Evolutionary conservation across 2,329 filamentous ascomycete species (phyloP).

Genomic region (Exophiala sideris): DNA sequence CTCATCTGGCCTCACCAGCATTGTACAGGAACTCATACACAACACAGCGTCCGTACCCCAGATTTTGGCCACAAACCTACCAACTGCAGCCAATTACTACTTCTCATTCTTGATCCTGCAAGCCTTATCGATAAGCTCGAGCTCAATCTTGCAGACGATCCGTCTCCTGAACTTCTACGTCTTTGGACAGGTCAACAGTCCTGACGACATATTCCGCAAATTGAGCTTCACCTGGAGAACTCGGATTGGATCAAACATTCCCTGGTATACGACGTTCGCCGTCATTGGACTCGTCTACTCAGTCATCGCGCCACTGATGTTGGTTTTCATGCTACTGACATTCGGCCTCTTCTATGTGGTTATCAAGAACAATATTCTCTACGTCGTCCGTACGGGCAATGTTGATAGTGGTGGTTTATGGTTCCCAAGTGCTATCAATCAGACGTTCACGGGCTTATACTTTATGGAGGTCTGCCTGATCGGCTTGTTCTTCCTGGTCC

Average conservation of each 20-base stretch:
- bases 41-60: constrained; percentile 23
- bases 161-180: constrained; percentile 18
- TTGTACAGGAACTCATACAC: constrained; percentile 27
- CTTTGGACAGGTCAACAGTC: constrained; percentile 11
- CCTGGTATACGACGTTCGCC: constrained; percentile 20
- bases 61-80: constrained; percentile 29
- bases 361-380: constrained; percentile 21
- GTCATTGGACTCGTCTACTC: constrained; percentile 21
- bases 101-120: constrained; percentile 30
- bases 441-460: constrained; percentile 21
- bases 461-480: constrained; percentile 21
- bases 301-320: constrained; percentile 18
- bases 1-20: constrained; percentile 30
- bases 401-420: constrained; percentile 18
- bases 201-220: constrained; percentile 12
- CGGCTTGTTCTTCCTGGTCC: constrained; percentile 20
- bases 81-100: constrained; percentile 30
- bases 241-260: constrained; percentile 19
- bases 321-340: constrained; percentile 18
- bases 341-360: constrained; percentile 20
- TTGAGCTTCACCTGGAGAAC: constrained; percentile 18
- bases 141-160: constrained; percentile 17
- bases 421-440: constrained; percentile 20
- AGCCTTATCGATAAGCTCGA: constrained; percentile 17
- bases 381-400: constrained; percentile 15